A percentile compares a stretch with the other conserved stretches of the same genome.
phyloP scores from a whole-genome alignment of 2,329 filamentous ascomycete genomes.

The Neonectria magnoliae region DNA sequence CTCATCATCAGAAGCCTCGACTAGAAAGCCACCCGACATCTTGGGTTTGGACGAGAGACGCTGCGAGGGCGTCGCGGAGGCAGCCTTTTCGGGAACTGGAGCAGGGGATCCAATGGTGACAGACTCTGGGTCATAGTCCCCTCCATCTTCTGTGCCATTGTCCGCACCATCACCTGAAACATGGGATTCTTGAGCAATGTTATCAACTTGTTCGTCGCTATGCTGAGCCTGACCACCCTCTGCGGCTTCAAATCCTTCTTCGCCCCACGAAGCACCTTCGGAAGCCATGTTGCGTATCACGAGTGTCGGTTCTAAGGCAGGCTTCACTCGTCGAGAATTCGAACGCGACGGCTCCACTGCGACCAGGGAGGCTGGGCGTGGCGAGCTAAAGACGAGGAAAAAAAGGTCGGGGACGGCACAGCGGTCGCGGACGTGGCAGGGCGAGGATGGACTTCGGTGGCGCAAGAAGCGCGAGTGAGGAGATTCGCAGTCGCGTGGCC shows the following conservation, averaged over 20 bases:
- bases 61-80: constrained; percentile 43
- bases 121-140: constrained; percentile 68
- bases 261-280: constrained; percentile 60
- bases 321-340: constrained; percentile 8
- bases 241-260: constrained; percentile 63
- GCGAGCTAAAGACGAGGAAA: background rate
- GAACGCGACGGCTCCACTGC: constrained; percentile 14
- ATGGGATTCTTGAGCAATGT: constrained; percentile 58
- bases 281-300: constrained; percentile 47
- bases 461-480: constrained; percentile 9
- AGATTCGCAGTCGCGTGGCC: background rate
- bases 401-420: background rate
- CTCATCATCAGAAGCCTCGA: constrained; percentile 69
- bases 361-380: constrained; percentile 14
- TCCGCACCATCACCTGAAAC: constrained; percentile 60
- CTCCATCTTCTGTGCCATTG: constrained; percentile 62
- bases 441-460: background rate
- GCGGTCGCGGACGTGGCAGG: background rate
- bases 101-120: constrained; percentile 55
- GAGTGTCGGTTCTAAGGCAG: background rate
- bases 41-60: constrained; percentile 62
- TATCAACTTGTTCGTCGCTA: constrained; percentile 65
- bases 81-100: constrained; percentile 48
- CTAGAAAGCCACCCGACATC: constrained; percentile 68
- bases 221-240: constrained; percentile 66